Base-by-base conservation (phyloP, 1,284 basidiomycete genomes). In the Cerioporus squamosus region DNA sequence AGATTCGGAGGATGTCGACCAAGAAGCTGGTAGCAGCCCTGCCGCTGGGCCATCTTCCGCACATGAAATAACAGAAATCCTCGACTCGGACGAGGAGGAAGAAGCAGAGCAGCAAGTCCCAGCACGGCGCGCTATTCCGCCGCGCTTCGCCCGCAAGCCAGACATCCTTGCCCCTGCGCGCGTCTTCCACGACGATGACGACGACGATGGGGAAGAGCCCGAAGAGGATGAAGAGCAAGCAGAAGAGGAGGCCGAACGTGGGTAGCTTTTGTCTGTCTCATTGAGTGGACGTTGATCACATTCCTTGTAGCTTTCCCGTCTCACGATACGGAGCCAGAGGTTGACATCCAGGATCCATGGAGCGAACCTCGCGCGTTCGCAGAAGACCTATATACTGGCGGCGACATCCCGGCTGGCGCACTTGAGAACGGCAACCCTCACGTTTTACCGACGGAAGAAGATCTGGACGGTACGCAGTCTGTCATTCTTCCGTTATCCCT, bases 311-410 rank as follows among this genome's bases (percentile, higher is more conserved):
- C 44, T 0, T 61, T 63, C 22, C 59, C 59, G 12, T 59, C 62
- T 38, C 55, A 38, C 5, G 22, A 48, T 1, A 44, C 23, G 31
- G 31, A 69, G 65, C 20, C 62, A 54, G 54, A 46, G 12, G 52
- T 59, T 18, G 57, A 64, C 38, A 52, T 83, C 23, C 69, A 63
- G n/a, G 81, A 84, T 65, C 79, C 79, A 29, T 84, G 82, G 82
- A 66, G 63, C 38, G 79, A 77, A 10, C 77, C 81, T 3, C 68
- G 69, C 38, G 77, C 69, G 7, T 83, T 77, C 63, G 81, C 82
- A 1, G 77, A 85, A 66, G 81, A 82, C 64, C 82, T 77, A 49
- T 74, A 75, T 53, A 55, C 73, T 4, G 69, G 71, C 15, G 74
- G 73, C 2, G 72, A 74, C 51, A 42, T 66, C 18, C 57, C 52